phyloP scores from a whole-genome alignment of 352 stramenopile species.

The Phytopythium aichiense region DNA sequence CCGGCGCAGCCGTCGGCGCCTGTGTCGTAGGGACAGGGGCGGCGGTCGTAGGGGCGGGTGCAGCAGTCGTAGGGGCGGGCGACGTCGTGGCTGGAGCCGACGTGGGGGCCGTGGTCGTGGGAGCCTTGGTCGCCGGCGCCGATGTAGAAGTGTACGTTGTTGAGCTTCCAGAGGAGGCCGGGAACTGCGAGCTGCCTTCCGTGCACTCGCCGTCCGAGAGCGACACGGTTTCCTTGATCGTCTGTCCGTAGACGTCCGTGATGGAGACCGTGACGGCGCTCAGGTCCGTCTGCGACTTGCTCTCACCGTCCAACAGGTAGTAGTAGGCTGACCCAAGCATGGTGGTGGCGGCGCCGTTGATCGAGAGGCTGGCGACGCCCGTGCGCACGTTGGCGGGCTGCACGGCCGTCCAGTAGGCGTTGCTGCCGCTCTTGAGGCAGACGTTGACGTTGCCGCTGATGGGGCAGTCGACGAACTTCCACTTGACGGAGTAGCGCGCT shows the following conservation, averaged over 20 bases:
- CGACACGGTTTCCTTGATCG: constrained; percentile 38
- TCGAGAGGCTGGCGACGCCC: constrained; percentile 33
- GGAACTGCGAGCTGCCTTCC: constrained; percentile 33
- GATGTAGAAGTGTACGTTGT: constrained; percentile 11
- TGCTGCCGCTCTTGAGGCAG: constrained; percentile 50
- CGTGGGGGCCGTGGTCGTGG: constrained; percentile 10
- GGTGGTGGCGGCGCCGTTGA: constrained; percentile 44
- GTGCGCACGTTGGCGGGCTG: constrained; percentile 39
- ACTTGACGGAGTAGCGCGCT: constrained; percentile 47
- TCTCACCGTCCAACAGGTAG: constrained; percentile 45
- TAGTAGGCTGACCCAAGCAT: constrained; percentile 62
- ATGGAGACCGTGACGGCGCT: constrained; percentile 31
- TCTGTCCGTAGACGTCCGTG: constrained; percentile 36
- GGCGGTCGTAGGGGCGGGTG: constrained; percentile 8
- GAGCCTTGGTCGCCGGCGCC: constrained; percentile 7
- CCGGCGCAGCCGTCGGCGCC: constrained; percentile 10
- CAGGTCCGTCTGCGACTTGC: constrained; percentile 24
- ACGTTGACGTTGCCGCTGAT: constrained; percentile 44
- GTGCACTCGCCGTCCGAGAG: constrained; percentile 37
- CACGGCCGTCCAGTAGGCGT: constrained; percentile 41
- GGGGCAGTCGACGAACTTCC: constrained; percentile 70
- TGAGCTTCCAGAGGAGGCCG: constrained; percentile 7
- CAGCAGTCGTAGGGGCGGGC: constrained; percentile 6
- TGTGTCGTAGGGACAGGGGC: constrained; percentile 8
- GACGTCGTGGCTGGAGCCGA: background rate